These are phyloP conservation scores for Fusarium sp. DNA, from an alignment of 2,329 filamentous ascomycete genomes.

Conservation along the genomic window DNA sequence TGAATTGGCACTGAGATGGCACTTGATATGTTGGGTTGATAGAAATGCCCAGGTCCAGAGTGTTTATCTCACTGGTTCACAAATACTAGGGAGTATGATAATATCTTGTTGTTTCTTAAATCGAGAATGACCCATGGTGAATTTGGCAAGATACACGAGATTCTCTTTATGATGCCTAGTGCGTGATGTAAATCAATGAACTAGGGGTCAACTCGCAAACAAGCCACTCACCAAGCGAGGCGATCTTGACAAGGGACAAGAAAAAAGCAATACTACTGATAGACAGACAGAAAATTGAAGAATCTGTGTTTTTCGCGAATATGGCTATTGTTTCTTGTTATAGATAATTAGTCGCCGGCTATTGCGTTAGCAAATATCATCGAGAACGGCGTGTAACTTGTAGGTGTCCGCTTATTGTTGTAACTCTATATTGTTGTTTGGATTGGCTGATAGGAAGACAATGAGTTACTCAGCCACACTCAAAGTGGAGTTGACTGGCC, in stretches of 20 bases:
- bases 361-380: background rate
- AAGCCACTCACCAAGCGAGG: conserved; percentile 17
- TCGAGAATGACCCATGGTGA: background rate
- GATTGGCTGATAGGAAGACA: conserved; percentile 10
- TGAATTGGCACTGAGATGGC: background rate
- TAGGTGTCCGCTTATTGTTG: background rate
- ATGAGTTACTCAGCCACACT: conserved; percentile 5
- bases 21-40: background rate
- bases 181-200: conserved; percentile 37
- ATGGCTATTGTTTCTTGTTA: background rate
- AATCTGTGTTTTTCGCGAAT: too few species aligned
- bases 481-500: background rate
- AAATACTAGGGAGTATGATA: background rate
- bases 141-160: conserved; percentile 14
- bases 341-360: background rate
- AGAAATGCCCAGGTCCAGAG: background rate
- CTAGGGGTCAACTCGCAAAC: conserved; percentile 15
- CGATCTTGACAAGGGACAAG: conserved; percentile 9
- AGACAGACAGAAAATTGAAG: background rate
- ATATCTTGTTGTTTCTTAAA: background rate
- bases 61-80: background rate
- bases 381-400: conserved; percentile 2
- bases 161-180: conserved; percentile 7
- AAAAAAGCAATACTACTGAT: conserved; percentile 1
- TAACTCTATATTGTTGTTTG: background rate